Base-by-base conservation (phyloP, 177 flowering plant genomes). In the Tripterygium wilfordii region DNA sequence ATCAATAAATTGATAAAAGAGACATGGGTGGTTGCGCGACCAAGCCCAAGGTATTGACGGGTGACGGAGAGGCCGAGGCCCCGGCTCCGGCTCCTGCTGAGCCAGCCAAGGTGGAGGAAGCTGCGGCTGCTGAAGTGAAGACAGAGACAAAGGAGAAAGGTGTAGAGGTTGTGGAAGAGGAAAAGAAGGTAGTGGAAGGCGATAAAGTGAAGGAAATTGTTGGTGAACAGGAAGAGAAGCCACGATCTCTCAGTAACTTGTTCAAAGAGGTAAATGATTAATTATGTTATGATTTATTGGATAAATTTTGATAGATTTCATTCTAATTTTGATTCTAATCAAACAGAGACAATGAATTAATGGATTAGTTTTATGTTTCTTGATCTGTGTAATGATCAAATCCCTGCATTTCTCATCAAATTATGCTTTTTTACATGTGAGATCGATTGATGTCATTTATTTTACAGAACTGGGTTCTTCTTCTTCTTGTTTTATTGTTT, bases 11-110 rank as follows among this genome's bases (percentile, higher is more conserved):
- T 1, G 10, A 6, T 0, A 17, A 30, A 0, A 35, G 10, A 1
- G 47, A 29, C n/a, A 68, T 71, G 76, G 76, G 76, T 22, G 72
- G 53, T n/a, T 68, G 77, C 45, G 77, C 73, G 2, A 72, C 63
- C 10, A 72, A 62, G 60, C 68, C 63, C 0, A 68, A 68, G 51
- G 70, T 45, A 8, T 41, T 56, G 29, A 61, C 50, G 55, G 55
- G 26, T 5, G 60, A 54, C 2, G 41, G 14, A 0, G 31, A 23
- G 13, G 45, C 16, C 15, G 51, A 19, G 10, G 37, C 45, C 0
- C 63, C 53, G 29, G 43, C 39, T 5, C 58, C 59, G 32, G 56
- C 43, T 17, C 56, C 24, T 8, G 46, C 49, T 1, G 36, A 43
- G 36, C 39, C 43, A 2, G 50, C 29, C 8, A 45, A 48, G 43